Evolutionary conservation across 192 early-diverging fungal genomes (phyloP), one percentile per base, ranked within the genome.

Genomic region (Backusella psychrophila): DNA sequence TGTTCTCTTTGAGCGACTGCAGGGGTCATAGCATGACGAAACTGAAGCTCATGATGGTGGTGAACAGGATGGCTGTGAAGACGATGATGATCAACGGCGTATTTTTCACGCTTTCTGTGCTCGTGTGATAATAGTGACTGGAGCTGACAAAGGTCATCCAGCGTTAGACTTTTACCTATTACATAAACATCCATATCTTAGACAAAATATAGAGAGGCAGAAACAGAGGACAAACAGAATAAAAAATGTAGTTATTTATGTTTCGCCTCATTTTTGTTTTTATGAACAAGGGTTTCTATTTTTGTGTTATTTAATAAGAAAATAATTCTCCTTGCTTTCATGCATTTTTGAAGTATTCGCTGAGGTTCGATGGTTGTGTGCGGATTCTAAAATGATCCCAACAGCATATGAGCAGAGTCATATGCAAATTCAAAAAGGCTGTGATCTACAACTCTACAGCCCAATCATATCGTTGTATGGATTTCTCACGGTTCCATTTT

Each of bases 61-160:
- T 66, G 65, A n/a, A 21, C 9, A 9, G 17, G 66, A 12, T 34
- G 33, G 7, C 8, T 36, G 6, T 34, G 9, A 19, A 9, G 8
- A 8, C 11, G 36, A 41, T 36, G 15, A 56, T 77, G 70, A 33
- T 68, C 36, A 29, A 11, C 17, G n/a, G 2, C n/a, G 12, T 75
- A 36, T 11, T 26, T 23, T 33, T 75, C 74, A 23, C 35, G 65
- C 17, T 35, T 26, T 42, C 29, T 23, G 17, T 76, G 67, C 46
- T 77, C 76, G 29, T 77, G 23, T 26, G 41, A 31, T 34, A 59
- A 19, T 4, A 74, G 72, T 21, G 67, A 34, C 38, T 69, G 67
- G 34, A 69, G 34, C 35, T 69, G 67, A 69, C 34, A 21, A 69
- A 69, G 36, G 67, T 69, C 67, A 38, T 69, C 67, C 4, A 69